Evolutionary conservation across 2,329 filamentous ascomycete species (phyloP).

Genomic region (Nemania sp.): DNA sequence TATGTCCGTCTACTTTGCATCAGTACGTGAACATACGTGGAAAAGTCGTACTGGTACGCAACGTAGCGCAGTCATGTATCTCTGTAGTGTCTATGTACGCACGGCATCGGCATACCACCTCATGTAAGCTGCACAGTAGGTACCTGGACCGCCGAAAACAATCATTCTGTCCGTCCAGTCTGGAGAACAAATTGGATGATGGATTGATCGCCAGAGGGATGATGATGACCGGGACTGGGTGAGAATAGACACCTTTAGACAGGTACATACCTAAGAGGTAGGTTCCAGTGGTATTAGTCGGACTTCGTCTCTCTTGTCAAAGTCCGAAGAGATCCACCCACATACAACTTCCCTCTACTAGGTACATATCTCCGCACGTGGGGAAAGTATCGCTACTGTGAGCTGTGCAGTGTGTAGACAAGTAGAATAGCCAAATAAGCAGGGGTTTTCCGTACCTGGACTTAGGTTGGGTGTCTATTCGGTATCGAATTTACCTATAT

Average conservation of each 20-base stretch:
- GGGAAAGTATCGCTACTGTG: neutral
- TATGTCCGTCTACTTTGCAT: neutral
- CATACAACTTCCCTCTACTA: too few species aligned
- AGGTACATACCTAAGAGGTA: too few species aligned
- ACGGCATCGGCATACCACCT: slow-evolving; percentile 36
- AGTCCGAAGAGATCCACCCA: neutral
- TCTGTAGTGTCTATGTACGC: slow-evolving; percentile 30
- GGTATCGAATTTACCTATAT: slow-evolving; percentile 10
- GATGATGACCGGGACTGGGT: slow-evolving; percentile 13
- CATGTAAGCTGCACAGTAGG: slow-evolving; percentile 20
- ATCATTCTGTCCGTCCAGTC: slow-evolving; percentile 13
- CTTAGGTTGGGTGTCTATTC: neutral
- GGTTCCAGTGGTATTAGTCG: neutral
- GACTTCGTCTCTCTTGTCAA: slow-evolving; percentile 16
- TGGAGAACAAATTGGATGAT: neutral
- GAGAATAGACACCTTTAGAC: too few species aligned
- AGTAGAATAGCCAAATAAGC: neutral
- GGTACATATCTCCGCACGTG: neutral
- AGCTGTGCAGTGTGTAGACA: neutral
- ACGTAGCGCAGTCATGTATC: neutral
- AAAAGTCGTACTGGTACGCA: slow-evolving; percentile 4
- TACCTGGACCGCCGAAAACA: slow-evolving; percentile 9
- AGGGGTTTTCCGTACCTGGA: too few species aligned
- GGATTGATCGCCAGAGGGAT: slow-evolving; percentile 20
- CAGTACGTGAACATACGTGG: neutral